Evolutionary conservation across 2,329 filamentous ascomycete genomes (phyloP).

Genomic region (Sarocladium oryzae): DNA sequence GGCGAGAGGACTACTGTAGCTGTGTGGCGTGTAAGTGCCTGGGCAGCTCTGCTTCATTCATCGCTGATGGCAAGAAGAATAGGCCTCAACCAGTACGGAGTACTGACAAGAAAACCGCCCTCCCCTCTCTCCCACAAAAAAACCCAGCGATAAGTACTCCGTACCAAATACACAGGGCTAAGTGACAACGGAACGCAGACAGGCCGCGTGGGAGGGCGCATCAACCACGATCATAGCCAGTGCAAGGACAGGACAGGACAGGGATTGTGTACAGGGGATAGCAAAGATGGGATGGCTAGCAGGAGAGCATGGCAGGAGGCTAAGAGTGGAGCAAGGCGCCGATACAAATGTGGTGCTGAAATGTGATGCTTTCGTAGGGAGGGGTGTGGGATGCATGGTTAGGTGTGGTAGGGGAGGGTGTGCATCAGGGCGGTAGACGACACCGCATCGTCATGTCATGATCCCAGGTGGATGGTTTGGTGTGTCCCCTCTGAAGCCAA

Average conservation of each 20-base stretch:
- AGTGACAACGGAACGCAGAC: background rate
- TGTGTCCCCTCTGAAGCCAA: background rate
- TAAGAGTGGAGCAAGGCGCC: slow-evolving; percentile 5
- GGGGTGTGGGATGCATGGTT: slow-evolving; percentile 7
- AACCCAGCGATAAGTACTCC: background rate
- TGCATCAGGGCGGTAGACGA: slow-evolving; percentile 3
- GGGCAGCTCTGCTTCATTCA: background rate
- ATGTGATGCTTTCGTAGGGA: slow-evolving; percentile 6
- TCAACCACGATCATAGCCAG: slow-evolving; percentile 1
- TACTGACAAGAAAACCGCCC: background rate
- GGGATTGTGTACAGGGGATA: slow-evolving; percentile 4
- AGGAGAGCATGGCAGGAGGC: slow-evolving; percentile 8
- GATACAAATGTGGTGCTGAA: slow-evolving; percentile 7
- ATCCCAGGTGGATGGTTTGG: background rate
- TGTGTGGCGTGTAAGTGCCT: slow-evolving; percentile 6
- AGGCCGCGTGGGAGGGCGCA: background rate
- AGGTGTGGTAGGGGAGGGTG: slow-evolving; percentile 4
- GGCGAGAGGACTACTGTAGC: background rate
- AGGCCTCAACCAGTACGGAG: background rate
- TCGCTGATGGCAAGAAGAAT: background rate
- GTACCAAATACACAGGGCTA: background rate
- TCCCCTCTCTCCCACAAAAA: no score
- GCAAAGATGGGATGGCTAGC: slow-evolving; percentile 8
- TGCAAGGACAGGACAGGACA: slow-evolving; percentile 4
- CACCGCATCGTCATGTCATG: slow-evolving; percentile 2